Percentiles rank a stretch among this genome's conserved stretches.
phyloP scores from a whole-genome alignment of 768 basidiomycete species.

The Tylopilus subfusipes region DNA sequence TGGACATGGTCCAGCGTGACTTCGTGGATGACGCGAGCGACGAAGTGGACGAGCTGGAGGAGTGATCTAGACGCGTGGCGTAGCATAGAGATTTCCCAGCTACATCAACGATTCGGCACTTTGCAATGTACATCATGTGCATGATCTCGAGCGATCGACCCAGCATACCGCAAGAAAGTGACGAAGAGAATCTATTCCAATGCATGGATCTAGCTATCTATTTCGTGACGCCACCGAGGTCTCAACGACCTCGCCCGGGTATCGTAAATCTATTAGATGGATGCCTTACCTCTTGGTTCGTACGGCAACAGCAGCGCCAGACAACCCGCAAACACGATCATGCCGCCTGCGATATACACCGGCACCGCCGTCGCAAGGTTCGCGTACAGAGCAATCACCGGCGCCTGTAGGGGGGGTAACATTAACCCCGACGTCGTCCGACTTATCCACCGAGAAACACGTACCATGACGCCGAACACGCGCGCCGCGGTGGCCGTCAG shows the following conservation, averaged over 20 bases:
- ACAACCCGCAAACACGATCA: conserved; percentile 58
- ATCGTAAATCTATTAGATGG: conserved; percentile 40
- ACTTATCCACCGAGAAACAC: not conserved
- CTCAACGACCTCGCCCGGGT: not conserved
- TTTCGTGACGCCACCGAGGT: not conserved
- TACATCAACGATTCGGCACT: not conserved
- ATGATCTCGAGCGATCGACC: not conserved
- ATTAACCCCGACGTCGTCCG: not conserved
- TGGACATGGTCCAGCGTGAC: conserved; percentile 58
- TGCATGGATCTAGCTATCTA: not conserved
- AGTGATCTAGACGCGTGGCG: conserved; percentile 24
- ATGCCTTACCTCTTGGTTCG: conserved; percentile 71
- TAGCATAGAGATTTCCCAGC: not conserved
- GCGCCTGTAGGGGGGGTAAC: conserved; percentile 45
- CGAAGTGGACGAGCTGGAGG: conserved; percentile 50
- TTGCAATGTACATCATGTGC: not conserved
- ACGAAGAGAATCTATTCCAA: not conserved
- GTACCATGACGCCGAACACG: conserved; percentile 66
- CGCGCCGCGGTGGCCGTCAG: conserved; percentile 57
- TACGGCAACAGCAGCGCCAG: conserved; percentile 65
- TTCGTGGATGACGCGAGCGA: conserved; percentile 36
- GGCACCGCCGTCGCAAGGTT: conserved; percentile 62
- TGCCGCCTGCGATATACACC: conserved; percentile 65
- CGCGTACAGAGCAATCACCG: conserved; percentile 68
- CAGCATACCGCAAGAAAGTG: too few relatives aligned